A percentile compares a stretch with the other conserved stretches of the same genome.
phyloP scores from a whole-genome alignment of 2,329 filamentous ascomycete species.

The Sporothrix phasma region DNA sequence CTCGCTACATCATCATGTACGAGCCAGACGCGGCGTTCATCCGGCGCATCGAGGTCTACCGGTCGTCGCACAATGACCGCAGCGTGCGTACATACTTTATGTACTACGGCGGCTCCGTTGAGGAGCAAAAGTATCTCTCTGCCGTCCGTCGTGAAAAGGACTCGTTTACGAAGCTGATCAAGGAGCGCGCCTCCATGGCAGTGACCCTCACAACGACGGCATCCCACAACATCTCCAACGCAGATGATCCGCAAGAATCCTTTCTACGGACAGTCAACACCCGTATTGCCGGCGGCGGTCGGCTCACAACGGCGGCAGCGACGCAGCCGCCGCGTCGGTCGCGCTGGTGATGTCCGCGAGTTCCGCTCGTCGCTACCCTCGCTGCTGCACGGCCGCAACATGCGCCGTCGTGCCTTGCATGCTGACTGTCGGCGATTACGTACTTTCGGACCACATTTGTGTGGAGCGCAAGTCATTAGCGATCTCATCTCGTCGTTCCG shows the following conservation, averaged over 20 bases:
- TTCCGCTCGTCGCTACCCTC: constrained; percentile 90
- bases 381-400: constrained; percentile 77
- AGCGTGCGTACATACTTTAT: constrained; percentile 92
- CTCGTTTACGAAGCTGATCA: constrained; percentile 87
- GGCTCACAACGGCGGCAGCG: constrained; percentile 76
- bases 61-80: constrained; percentile 82
- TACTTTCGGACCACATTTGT: constrained; percentile 82
- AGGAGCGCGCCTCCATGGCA: constrained; percentile 88
- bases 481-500: constrained; percentile 88
- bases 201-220: constrained; percentile 69
- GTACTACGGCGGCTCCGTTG: constrained; percentile 89
- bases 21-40: constrained; percentile 94
- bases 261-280: constrained; percentile 96
- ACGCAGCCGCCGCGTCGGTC: constrained; percentile 81
- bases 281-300: constrained; percentile 85
- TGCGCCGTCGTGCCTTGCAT: constrained; percentile 88
- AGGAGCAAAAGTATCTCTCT: constrained; percentile 88
- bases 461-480: constrained; percentile 85
- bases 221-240: constrained; percentile 33
- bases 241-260: constrained; percentile 75
- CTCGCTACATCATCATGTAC: constrained; percentile 96
- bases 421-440: constrained; percentile 93
- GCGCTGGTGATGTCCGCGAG: constrained; percentile 94
- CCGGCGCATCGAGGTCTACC: constrained; percentile 86
- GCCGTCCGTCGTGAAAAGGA: constrained; percentile 92